Percentiles rank a stretch among this genome's conserved stretches.
Evolutionary conservation across 2,329 filamentous ascomycete genomes (phyloP).

Genomic region (Waltergamsia citrina): DNA sequence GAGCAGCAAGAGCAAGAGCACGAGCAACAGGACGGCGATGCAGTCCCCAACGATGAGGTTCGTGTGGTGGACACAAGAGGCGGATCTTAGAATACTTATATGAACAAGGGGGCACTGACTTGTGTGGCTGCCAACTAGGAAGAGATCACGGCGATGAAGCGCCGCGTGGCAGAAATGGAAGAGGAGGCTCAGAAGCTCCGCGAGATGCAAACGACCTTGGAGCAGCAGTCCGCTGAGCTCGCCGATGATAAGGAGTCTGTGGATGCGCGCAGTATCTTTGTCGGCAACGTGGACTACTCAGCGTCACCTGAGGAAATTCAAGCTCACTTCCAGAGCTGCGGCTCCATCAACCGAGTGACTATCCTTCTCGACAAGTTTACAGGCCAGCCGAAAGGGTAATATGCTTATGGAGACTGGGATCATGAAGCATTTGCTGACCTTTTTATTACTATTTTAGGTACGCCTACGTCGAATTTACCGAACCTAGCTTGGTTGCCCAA

Average conservation of each 20-base stretch:
- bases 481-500: slow-evolving; percentile 85
- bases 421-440: slow-evolving; percentile 6
- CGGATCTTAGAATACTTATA: slow-evolving; percentile 3
- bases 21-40: slow-evolving; percentile 18
- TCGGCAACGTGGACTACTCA: slow-evolving; percentile 97
- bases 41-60: slow-evolving; percentile 20
- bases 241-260: slow-evolving; percentile 93
- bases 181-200: slow-evolving; percentile 78
- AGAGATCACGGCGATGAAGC: slow-evolving; percentile 84
- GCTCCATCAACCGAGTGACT: slow-evolving; percentile 94
- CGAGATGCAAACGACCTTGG: slow-evolving; percentile 79
- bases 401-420: neutral
- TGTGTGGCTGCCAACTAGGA: slow-evolving; percentile 34
- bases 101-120: slow-evolving; percentile 18
- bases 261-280: slow-evolving; percentile 91
- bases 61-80: slow-evolving; percentile 16
- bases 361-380: slow-evolving; percentile 98
- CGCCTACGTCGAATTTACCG: slow-evolving; percentile 96
- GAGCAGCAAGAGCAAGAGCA: slow-evolving; percentile 18
- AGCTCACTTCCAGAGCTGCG: slow-evolving; percentile 94
- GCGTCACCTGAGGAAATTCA: slow-evolving; percentile 94
- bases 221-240: slow-evolving; percentile 74
- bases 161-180: slow-evolving; percentile 81
- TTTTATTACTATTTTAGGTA: slow-evolving; percentile 52
- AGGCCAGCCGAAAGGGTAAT: slow-evolving; percentile 98